Conservation (phyloP, 148 eudicot species). For the Heliosperma pusillum region DNA sequence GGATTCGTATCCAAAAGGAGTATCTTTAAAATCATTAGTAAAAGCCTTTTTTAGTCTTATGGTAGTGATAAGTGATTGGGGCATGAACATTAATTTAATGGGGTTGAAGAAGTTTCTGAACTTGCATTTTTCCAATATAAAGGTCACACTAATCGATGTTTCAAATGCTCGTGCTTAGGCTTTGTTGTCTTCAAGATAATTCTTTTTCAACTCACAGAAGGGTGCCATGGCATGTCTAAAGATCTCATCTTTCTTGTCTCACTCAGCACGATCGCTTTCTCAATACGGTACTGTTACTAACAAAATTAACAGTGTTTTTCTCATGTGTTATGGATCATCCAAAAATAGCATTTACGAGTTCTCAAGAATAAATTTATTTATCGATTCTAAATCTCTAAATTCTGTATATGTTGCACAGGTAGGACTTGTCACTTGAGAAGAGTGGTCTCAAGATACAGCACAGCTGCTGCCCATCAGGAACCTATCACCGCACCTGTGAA, state of each 20-base stretch:
- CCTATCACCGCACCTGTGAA: constrained; percentile 56
- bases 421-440: constrained; percentile 30
- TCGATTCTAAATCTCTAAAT: background rate
- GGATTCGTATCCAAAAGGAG: background rate
- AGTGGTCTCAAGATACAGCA: constrained; percentile 43
- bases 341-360: background rate
- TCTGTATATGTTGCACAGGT: constrained; percentile 28
- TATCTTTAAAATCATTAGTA: background rate
- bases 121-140: background rate
- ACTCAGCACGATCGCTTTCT: background rate
- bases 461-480: constrained; percentile 48
- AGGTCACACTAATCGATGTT: background rate
- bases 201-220: background rate
- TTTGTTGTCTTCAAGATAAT: no score
- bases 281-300: background rate
- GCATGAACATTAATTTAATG: background rate
- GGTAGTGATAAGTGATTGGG: background rate
- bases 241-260: background rate
- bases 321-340: background rate
- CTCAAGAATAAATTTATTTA: background rate
- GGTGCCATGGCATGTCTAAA: background rate
- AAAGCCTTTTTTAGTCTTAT: background rate
- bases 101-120: background rate
- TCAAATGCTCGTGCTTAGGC: background rate
- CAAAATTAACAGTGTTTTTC: background rate